Evolutionary conservation across 1,284 basidiomycete genomes (phyloP), one percentile per base, ranked within the genome.

Genomic region (Malassezia obtusa): DNA sequence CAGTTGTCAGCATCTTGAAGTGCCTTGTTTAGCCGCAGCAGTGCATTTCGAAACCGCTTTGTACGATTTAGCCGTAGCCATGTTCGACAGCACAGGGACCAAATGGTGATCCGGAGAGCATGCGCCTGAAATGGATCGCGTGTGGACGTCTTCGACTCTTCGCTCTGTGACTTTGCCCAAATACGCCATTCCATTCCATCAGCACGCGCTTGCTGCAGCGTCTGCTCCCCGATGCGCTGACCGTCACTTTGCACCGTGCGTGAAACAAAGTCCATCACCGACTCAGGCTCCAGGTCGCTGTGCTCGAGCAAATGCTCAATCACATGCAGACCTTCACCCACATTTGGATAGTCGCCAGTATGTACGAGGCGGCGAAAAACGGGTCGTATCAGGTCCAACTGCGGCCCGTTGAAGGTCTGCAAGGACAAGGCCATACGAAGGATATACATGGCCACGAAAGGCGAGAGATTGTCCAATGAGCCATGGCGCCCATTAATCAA

Each of bases 11-110:
- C 10, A 22, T 15, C 21, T 9, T n/a, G n/a, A n/a, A 49, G 33
- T 6, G 41, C 48, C 0, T 10, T 15, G 12, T 19, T 12, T 14
- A 56, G 53, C n/a, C 31, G 38, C 1, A 9, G 3, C 2, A 50
- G 26, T 7, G 49, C 47, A 9, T 30, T 22, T 4, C 36, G 35
- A 19, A 56, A 56, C 10, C 53, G 48, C 4, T n/a, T 19, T 12
- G 53, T 15, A n/a, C 53, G 53, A 17, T 45, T 33, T 8, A 50
- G 30, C 8, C 53, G 53, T 3, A 56, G 47, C 53, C 53, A 56
- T 19, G 31, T 41, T 15, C 53, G 40, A 32, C 53, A 56, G 36
- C 48, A 50, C 15, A 56, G 39, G 22, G 53, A 50, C 53, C 48
- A 50, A 7, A 56, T 28, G 21, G 53, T 39, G 26, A 56, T 56